Base-by-base conservation (phyloP, 2,329 filamentous ascomycete species). In the Fusarium goolgardi region DNA sequence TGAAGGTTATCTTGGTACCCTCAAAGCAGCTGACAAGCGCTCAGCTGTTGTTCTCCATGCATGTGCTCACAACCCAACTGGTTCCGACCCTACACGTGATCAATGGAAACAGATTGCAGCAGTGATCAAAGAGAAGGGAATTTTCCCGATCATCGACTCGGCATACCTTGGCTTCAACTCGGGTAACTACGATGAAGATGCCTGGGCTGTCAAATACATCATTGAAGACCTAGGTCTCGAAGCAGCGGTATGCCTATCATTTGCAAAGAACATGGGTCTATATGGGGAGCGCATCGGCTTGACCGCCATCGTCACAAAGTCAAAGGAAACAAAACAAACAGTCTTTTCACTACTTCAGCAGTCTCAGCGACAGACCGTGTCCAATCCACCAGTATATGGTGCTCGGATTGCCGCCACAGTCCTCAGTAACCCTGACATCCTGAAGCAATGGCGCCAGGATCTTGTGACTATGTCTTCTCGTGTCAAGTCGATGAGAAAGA, bases 181-280 rank as follows among this genome's bases (percentile, higher is more conserved):
- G 0, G 71, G 71, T 0, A 66, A 69, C 0, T 68, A 73, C 2
- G 71, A 73, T 10, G 57, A 73, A 20, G 71, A 73, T 29, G 71
- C 71, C 5, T 73, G 70, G 68, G 65, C 70, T 1, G 54, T 73
- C 3, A 58, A 55, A 3, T 46, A 73, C n/a, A 63, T 73, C 9
- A 59, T 73, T 5, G 74, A 78, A 16, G 75, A 76, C 27, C 67
- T 79, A 10, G 71, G 71, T 2, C 72, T 83, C 58, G 86, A 89
- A 75, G 81, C 86, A 6, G 83, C 84, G 52, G 78, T 89, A 5
- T 85, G 85, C 49, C 81, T 88, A 73, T 89, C 87, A 0, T 89
- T 89, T 69, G 85, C 87, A 4, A 90, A 90, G 78, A 87, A 84
- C 75, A 86, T 88, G 75, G 80, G 80, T 1, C 65, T 82, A 0